Conservation (phyloP, 495 filamentous ascomycete genomes). For the Melanomma pulvis-pyrius region DNA sequence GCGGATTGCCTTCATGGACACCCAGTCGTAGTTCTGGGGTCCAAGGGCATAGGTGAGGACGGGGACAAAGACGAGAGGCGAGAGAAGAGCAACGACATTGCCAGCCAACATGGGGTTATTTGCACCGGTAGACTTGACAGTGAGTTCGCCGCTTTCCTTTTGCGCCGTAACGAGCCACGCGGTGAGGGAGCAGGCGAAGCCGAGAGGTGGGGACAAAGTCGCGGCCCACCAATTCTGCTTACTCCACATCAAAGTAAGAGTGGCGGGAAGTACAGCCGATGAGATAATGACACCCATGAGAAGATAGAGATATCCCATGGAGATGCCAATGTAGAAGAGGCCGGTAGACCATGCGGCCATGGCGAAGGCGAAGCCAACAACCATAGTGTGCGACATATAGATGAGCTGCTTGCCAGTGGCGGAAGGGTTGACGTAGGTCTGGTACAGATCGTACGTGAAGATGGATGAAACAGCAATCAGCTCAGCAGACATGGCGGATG, state of each 20-base stretch:
- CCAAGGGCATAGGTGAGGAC: slow-evolving; percentile 75
- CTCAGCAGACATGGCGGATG: slow-evolving; percentile 84
- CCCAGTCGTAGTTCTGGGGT: slow-evolving; percentile 85
- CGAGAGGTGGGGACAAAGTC: slow-evolving; percentile 73
- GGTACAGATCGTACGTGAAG: slow-evolving; percentile 85
- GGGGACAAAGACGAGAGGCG: slow-evolving; percentile 77
- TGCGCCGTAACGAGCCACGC: slow-evolving; percentile 92
- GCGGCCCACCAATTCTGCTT: slow-evolving; percentile 82
- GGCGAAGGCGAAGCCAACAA: slow-evolving; percentile 74
- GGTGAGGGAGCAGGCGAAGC: slow-evolving; percentile 72
- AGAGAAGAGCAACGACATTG: slow-evolving; percentile 78
- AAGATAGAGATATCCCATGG: slow-evolving; percentile 78
- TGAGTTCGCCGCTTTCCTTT: slow-evolving; percentile 71
- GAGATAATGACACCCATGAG: slow-evolving; percentile 94
- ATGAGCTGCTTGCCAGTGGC: slow-evolving; percentile 75
- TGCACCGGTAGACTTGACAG: slow-evolving; percentile 73
- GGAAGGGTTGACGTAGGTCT: slow-evolving; percentile 59
- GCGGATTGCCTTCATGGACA: slow-evolving; percentile 80
- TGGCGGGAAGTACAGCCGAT: slow-evolving; percentile 80
- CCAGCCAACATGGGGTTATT: slow-evolving; percentile 92
- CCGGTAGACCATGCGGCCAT: slow-evolving; percentile 87
- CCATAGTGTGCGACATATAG: slow-evolving; percentile 78
- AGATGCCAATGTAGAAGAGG: slow-evolving; percentile 66
- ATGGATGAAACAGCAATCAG: slow-evolving; percentile 92
- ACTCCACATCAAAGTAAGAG: slow-evolving; percentile 79